Evolutionary conservation across 2,329 filamentous ascomycete genomes (phyloP), one percentile per base, ranked within the genome.

Genomic region (Alternaria brassicicola): DNA sequence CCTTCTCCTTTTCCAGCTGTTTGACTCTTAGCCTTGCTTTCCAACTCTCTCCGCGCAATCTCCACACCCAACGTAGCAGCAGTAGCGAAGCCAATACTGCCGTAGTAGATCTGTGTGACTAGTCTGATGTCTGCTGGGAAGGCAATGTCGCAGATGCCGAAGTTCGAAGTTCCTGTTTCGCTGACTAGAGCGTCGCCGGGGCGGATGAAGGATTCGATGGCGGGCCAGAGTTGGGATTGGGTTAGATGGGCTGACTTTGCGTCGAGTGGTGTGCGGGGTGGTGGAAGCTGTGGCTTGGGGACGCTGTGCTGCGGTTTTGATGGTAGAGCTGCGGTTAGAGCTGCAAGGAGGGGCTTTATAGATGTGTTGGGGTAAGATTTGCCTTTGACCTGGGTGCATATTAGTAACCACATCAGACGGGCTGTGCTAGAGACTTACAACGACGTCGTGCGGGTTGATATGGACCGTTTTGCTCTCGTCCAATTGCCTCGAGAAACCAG

Each of bases 11-110:
- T 2, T 39, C 36, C 36, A 81, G 68, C 53, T n/a, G n/a, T 9
- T 87, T 39, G 36, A 39, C 36, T 39, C 36, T 23, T 39, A 39
- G 36, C 19, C 15, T 46, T 17, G 26, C 45, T 6, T 56, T 38
- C 46, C 67, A 82, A 68, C 55, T 87, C 85, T 19, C 75, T 72
- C 3, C 83, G 79, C 0, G 88, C 88, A 0, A 80, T 55, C 23
- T 79, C 79, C 1, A 72, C 71, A 13, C 79, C 79, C 4, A 81
- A 69, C 1, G 79, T 75, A 0, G 79, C 78, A 6, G 78, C 77
- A 2, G 74, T 76, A 3, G 79, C 78, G 55, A 72, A 81, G 2
- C 79, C 79, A 53, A 81, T 81, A 52, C 71, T 76, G 46, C 78
- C 78, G 62, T 79, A 81, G 70, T 80, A 81, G 30, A 76, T 77